Evolutionary conservation across 352 stramenopile species (phyloP).

Genomic region (Phytophthora boehmeriae): DNA sequence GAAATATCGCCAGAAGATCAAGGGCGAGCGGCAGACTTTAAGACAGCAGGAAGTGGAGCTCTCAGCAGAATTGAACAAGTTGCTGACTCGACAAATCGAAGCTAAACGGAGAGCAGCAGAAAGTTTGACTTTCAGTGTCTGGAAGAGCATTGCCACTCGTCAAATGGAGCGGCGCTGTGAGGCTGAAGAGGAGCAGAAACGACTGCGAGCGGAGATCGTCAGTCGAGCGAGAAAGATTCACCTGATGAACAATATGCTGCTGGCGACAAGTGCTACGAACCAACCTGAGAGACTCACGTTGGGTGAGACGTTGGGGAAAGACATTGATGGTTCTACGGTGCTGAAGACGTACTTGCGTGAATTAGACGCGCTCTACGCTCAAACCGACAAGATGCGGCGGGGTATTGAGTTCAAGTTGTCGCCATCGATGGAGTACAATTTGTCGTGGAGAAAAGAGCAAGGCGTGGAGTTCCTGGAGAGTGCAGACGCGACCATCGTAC

Average conservation of each 20-base stretch:
- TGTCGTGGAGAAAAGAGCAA: constrained; percentile 18
- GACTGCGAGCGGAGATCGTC: constrained; percentile 2
- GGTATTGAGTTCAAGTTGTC: constrained; percentile 19
- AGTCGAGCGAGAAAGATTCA: constrained; percentile 7
- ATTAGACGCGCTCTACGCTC: constrained; percentile 28
- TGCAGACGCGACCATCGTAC: constrained; percentile 26
- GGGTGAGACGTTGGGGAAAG: background rate
- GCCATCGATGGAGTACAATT: constrained; percentile 21
- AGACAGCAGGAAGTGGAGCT: constrained; percentile 13
- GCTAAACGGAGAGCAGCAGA: background rate
- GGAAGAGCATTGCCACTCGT: constrained; percentile 9
- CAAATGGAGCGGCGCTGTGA: constrained; percentile 16
- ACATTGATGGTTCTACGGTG: constrained; percentile 8
- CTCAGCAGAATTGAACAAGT: background rate
- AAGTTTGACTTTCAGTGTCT: background rate
- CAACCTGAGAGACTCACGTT: no score
- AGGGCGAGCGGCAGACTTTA: constrained; percentile 12
- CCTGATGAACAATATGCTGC: constrained; percentile 20
- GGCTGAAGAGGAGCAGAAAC: constrained; percentile 12
- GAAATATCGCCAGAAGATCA: constrained; percentile 11
- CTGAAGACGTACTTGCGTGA: constrained; percentile 32
- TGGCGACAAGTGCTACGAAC: constrained; percentile 6
- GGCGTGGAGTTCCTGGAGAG: constrained; percentile 27
- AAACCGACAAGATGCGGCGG: constrained; percentile 23
- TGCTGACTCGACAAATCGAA: constrained; percentile 3